These are phyloP conservation scores for Lasiodiplodia hormozganensis DNA, from an alignment of 2,329 filamentous ascomycete genomes.

Conservation along the genomic window DNA sequence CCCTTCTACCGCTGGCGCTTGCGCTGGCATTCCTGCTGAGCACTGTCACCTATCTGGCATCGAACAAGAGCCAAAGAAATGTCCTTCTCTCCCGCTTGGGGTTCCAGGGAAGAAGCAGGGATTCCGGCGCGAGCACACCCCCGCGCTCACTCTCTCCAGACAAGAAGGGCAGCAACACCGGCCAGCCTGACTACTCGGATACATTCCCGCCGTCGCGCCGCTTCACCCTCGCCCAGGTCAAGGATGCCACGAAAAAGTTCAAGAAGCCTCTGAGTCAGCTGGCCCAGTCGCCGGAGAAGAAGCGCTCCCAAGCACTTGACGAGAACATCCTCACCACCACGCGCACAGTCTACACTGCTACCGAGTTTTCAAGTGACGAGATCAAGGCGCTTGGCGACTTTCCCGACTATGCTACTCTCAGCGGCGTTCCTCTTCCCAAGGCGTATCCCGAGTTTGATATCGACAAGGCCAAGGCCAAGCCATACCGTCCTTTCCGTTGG, in stretches of 20 bases:
- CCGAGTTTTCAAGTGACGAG: constrained; percentile 73
- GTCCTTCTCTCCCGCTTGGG: constrained; percentile 48
- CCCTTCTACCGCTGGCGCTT: constrained; percentile 36
- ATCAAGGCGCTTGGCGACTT: constrained; percentile 76
- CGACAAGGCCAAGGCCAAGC: constrained; percentile 70
- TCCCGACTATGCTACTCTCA: constrained; percentile 77
- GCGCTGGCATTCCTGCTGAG: constrained; percentile 41
- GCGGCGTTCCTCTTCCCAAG: constrained; percentile 73
- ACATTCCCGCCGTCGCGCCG: constrained; percentile 62
- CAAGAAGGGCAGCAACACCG: constrained; percentile 45
- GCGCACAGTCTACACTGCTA: constrained; percentile 62
- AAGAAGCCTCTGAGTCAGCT: constrained; percentile 38
- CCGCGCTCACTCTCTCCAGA: constrained; percentile 60
- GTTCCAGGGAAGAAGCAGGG: constrained; percentile 47
- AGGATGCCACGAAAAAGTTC: constrained; percentile 36
- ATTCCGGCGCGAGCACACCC: constrained; percentile 60
- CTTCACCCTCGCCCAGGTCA: constrained; percentile 50
- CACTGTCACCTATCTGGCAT: constrained; percentile 38
- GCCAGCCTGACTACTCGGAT: constrained; percentile 51
- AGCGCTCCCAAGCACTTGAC: constrained; percentile 36
- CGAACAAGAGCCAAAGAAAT: constrained; percentile 47
- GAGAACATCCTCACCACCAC: constrained; percentile 38
- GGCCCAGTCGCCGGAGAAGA: constrained; percentile 31
- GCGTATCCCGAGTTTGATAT: constrained; percentile 72
- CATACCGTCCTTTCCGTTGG: constrained; percentile 85